Conservation (phyloP, 352 stramenopile genomes). For the Saprolegnia diclina region DNA sequence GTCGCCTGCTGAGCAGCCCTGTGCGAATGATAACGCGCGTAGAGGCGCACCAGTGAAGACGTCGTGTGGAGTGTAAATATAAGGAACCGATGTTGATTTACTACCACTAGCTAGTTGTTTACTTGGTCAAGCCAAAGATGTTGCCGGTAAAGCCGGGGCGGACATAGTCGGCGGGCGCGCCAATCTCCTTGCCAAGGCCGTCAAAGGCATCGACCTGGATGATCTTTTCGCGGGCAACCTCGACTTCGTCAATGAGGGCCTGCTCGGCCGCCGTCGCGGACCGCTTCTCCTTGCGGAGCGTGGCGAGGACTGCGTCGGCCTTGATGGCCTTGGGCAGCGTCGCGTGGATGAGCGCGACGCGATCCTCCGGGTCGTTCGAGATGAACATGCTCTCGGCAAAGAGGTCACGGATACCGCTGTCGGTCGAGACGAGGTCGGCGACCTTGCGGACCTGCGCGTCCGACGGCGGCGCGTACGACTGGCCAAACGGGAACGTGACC, state of each 20-base stretch:
- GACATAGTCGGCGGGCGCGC: conserved; percentile 80
- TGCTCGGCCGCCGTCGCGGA: conserved; percentile 90
- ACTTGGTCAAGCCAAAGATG: conserved; percentile 26
- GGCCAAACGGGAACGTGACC: conserved; percentile 94
- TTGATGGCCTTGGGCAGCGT: conserved; percentile 84
- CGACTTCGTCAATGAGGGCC: conserved; percentile 92
- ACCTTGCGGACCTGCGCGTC: conserved; percentile 83
- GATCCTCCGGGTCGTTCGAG: conserved; percentile 57
- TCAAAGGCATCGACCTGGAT: conserved; percentile 96
- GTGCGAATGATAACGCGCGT: too few relatives aligned
- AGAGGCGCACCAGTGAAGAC: too few relatives aligned
- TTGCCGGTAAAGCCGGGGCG: conserved; percentile 80
- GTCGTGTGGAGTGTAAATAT: too few relatives aligned
- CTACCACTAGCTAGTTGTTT: background rate
- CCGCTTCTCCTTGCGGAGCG: conserved; percentile 92
- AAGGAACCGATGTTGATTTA: too few relatives aligned
- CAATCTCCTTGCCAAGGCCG: conserved; percentile 75
- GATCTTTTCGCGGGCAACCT: conserved; percentile 92
- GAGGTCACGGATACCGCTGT: conserved; percentile 61
- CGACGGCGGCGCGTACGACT: conserved; percentile 85
- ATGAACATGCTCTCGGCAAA: conserved; percentile 73
- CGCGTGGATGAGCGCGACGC: conserved; percentile 64
- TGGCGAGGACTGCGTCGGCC: conserved; percentile 88
- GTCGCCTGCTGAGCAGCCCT: too few relatives aligned
- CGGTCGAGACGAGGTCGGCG: conserved; percentile 60